Base-by-base conservation (phyloP, 371 early-diverging fungal genomes). In the Conidiobolus incongruus region DNA sequence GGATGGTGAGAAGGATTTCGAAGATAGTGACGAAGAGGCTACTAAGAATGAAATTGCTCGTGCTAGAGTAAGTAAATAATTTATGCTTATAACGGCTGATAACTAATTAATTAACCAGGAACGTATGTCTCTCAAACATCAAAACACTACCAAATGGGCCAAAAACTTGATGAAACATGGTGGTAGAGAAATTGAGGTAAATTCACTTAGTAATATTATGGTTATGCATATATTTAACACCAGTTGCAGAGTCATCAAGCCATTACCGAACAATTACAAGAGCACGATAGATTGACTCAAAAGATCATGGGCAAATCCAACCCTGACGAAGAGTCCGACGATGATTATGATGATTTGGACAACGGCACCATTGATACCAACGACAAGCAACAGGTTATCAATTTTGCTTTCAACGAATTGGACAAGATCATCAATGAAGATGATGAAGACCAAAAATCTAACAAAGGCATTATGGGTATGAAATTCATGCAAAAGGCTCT, bases 121-220 rank as follows among this genome's bases (percentile, higher is more conserved):
- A 55, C 80, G 96, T 23, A 82, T 94, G 77, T 68, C 91, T 2
- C 59, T 89, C 47, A 73, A 84, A 31, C 94, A 93, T 61, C 89
- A 88, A 59, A 84, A 83, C 50, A 84, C 78, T 0, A 77, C 88
- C 47, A 87, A 93, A 53, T 94, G 94, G 96, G 91, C 92, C 21
- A 81, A 77, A 50, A 66, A 74, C 22, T 70, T 84, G 61, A 54
- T 82, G 32, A 62, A 66, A 44, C 62, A 70, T 32, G 76, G 77
- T 22, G 56, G 68, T 31, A 60, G 68, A 45, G 81, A 79, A 46
- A 72, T 66, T 16, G 66, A 58, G 35, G 71, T 52, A 37, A 35
- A 47, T 21, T 13, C 2, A n/a, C 23, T 34, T 15, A 44, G 29
- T 19, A 23, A 29, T 23, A 23, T 6, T 10, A 15, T 23, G 17